Base-by-base conservation (phyloP, 306 rosid genomes). In the Carpinus viminea region DNA sequence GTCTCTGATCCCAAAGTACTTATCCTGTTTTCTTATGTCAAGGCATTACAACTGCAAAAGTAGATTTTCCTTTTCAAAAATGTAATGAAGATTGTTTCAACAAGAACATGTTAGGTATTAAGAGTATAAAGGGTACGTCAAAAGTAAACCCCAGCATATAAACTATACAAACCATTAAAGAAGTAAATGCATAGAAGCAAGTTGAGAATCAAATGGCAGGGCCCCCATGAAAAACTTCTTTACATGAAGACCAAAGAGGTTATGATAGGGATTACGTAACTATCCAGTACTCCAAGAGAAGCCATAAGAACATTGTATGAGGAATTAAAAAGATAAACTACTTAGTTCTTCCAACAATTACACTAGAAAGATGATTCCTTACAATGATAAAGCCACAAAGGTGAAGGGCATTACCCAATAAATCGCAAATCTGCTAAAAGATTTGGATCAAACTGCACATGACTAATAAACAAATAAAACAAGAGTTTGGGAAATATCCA, bases 1-100 rank as follows among this genome's bases (percentile, higher is more conserved):
- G 78, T 78, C 68, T 87, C 97, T 20, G 93, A 86, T 76, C 98
- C 98, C 89, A 94, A 73, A 12, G 94, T 91, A 74, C 90, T 87
- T 77, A 88, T 72, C 80, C 97, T 94, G 81, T 69, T 78, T 68
- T 65, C 65, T 72, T 46, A 76, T 60, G 92, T 89, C 79, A 91
- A 90, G 97, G 85, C 76, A 68, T 74, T 76, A 74, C 78, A 85
- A 47, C 45, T 51, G 74, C 38, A 64, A 76, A 70, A 56, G 72
- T 36, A 38, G 52, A 48, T 24, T 65, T 72, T 73, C 8, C 38
- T 51, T 43, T 24, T 20, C 38, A 79, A 51, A 47, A 46, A 87
- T 20, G 55, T 6, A 17, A 10, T 54, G 76, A 21, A 47, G 31
- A 72, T 61, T 48, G 57, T 46, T 72, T 17, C 26, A 68, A 31